These are phyloP conservation scores for Dictyostelium purpureum DNA, from an alignment of 78 protist genomes.

Conservation along the genomic window DNA sequence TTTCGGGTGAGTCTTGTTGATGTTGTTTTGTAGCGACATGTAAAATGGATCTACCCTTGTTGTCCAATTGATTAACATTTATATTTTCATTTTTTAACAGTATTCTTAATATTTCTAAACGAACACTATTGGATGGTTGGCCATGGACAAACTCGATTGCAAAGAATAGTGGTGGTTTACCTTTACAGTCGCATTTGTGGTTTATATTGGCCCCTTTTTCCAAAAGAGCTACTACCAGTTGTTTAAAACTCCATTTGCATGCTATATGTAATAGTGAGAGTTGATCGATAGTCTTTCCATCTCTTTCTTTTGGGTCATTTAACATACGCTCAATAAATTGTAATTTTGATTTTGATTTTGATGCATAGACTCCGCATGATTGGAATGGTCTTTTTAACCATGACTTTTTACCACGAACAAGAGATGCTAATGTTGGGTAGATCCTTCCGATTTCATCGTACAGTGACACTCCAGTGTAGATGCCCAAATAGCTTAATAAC, in stretches of 20 bases:
- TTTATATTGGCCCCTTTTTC: slow-evolving; percentile 32
- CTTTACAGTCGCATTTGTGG: not conserved
- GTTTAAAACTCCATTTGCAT: slow-evolving; percentile 63
- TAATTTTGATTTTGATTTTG: slow-evolving; percentile 34
- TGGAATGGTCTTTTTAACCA: slow-evolving; percentile 51
- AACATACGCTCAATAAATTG: not conserved
- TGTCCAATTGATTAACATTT: slow-evolving; percentile 27
- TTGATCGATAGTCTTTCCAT: slow-evolving; percentile 13
- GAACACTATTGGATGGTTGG: slow-evolving; percentile 20
- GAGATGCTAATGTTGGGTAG: slow-evolving; percentile 50
- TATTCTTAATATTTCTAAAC: not conserved
- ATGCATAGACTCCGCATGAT: not conserved
- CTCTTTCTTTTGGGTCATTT: not conserved
- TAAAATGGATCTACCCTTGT: slow-evolving; percentile 43
- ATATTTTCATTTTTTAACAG: not conserved
- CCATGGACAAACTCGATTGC: slow-evolving; percentile 50
- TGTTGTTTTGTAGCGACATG: slow-evolving; percentile 69
- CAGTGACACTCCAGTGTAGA: slow-evolving; percentile 51
- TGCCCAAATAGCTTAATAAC: slow-evolving; percentile 51
- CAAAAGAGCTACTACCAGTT: not conserved
- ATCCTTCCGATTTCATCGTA: slow-evolving; percentile 57
- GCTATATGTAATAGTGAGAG: slow-evolving; percentile 38
- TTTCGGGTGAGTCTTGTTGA: slow-evolving; percentile 12
- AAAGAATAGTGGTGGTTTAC: slow-evolving; percentile 49
- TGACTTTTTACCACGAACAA: slow-evolving; percentile 43